These are phyloP conservation scores for Fraxinus ornus DNA, from an alignment of 305 asterid genomes.

Conservation along the genomic window DNA sequence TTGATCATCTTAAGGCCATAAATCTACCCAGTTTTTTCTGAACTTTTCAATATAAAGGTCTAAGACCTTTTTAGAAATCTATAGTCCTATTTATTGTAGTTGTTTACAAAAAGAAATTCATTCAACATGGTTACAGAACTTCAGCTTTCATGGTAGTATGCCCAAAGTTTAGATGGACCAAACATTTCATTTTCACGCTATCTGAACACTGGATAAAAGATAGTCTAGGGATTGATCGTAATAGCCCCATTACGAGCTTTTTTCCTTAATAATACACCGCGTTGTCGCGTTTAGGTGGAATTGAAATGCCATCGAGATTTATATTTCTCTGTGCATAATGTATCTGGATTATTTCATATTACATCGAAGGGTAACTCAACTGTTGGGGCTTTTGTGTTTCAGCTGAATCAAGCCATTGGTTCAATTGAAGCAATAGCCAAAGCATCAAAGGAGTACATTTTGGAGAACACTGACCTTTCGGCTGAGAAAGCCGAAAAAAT, in stretches of 20 bases:
- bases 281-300: not conserved
- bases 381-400: slow-evolving; percentile 24
- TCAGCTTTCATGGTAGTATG: not conserved
- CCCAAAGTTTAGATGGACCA: not conserved
- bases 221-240: not conserved
- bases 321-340: not conserved
- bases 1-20: not conserved
- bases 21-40: not conserved
- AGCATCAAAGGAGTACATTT: slow-evolving; percentile 73
- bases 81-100: not conserved
- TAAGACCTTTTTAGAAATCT: not conserved
- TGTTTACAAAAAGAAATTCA: not conserved
- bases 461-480: slow-evolving; percentile 84
- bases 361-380: not conserved
- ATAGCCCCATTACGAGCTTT: not conserved
- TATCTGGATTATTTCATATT: not conserved
- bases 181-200: not conserved
- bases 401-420: slow-evolving; percentile 89
- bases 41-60: not conserved
- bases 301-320: not conserved
- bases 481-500: slow-evolving; percentile 79
- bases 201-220: not conserved
- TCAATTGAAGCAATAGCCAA: slow-evolving; percentile 89
- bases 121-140: not conserved
- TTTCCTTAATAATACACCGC: not conserved